These are phyloP conservation scores for Globisporangium parvum DNA, from an alignment of 352 stramenopile species.

Conservation along the genomic window DNA sequence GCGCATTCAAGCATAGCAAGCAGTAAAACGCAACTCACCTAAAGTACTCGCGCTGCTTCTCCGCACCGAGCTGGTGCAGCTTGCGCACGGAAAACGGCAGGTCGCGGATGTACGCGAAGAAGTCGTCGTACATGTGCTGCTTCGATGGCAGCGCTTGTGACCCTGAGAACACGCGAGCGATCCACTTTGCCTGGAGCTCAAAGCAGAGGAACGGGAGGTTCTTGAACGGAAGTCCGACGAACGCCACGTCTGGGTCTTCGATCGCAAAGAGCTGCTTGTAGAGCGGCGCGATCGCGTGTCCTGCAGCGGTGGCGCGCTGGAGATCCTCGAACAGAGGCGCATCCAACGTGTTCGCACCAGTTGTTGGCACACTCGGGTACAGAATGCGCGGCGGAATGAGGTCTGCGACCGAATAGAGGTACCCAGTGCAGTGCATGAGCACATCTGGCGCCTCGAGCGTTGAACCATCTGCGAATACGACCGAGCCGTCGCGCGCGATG, in stretches of 20 bases:
- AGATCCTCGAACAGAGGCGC: slow-evolving; percentile 25
- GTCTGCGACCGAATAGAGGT: slow-evolving; percentile 55
- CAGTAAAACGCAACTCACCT: slow-evolving; percentile 19
- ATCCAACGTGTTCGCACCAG: slow-evolving; percentile 15
- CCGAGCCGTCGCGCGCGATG: slow-evolving; percentile 37
- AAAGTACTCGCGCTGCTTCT: slow-evolving; percentile 46
- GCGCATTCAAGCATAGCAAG: not conserved
- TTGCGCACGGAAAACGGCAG: slow-evolving; percentile 45
- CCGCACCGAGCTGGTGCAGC: slow-evolving; percentile 58
- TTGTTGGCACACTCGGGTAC: slow-evolving; percentile 26
- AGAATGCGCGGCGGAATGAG: slow-evolving; percentile 42
- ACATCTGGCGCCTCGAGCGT: slow-evolving; percentile 44
- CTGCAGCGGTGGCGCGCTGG: slow-evolving; percentile 20
- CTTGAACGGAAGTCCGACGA: slow-evolving; percentile 67
- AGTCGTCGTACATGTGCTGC: slow-evolving; percentile 64
- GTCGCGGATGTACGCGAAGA: slow-evolving; percentile 34
- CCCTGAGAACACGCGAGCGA: slow-evolving; percentile 47
- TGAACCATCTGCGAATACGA: slow-evolving; percentile 60
- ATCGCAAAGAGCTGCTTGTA: slow-evolving; percentile 80
- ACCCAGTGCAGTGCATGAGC: slow-evolving; percentile 78
- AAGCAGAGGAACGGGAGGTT: slow-evolving; percentile 81
- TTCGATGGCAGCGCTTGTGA: slow-evolving; percentile 38
- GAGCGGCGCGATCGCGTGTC: slow-evolving; percentile 45
- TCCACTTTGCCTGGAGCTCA: slow-evolving; percentile 72
- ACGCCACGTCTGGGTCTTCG: slow-evolving; percentile 63